phyloP scores from a whole-genome alignment of 257 asterid genomes.

The Solanum dulcamara region DNA sequence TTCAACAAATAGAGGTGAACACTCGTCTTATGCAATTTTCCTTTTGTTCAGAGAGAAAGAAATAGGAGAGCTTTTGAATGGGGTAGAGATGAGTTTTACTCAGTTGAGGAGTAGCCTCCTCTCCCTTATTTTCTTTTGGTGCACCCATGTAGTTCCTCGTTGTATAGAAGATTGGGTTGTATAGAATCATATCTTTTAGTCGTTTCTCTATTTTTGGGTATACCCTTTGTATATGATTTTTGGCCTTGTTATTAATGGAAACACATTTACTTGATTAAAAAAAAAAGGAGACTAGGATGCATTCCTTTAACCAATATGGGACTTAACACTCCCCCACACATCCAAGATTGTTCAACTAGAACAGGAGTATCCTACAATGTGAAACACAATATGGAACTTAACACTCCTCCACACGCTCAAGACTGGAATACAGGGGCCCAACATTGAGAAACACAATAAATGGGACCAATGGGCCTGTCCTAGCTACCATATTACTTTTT shows the following conservation, averaged over 20 bases:
- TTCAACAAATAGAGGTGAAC: constrained; percentile 90
- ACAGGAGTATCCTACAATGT: not conserved
- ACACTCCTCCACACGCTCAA: not conserved
- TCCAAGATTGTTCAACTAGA: not conserved
- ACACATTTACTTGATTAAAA: not conserved
- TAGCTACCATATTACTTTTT: not conserved
- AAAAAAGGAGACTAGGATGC: not conserved
- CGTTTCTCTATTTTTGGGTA: not conserved
- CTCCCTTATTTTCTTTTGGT: not conserved
- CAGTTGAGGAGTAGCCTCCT: not conserved
- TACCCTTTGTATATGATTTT: not conserved
- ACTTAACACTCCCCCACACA: not conserved
- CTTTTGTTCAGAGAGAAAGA: not conserved
- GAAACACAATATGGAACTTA: not conserved
- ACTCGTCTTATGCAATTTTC: not conserved
- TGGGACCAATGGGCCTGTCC: not conserved
- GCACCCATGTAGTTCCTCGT: not conserved
- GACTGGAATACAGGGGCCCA: not conserved
- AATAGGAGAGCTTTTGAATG: not conserved
- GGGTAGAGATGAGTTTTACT: not conserved
- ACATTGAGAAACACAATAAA: not conserved
- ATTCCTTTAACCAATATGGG: not conserved
- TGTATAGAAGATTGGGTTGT: not conserved
- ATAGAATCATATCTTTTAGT: not conserved
- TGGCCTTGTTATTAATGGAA: not conserved